A percentile compares a stretch with the other conserved stretches of the same genome.
Evolutionary conservation across 495 filamentous ascomycete species (phyloP).

Genomic region (Oidiodendron maius): DNA sequence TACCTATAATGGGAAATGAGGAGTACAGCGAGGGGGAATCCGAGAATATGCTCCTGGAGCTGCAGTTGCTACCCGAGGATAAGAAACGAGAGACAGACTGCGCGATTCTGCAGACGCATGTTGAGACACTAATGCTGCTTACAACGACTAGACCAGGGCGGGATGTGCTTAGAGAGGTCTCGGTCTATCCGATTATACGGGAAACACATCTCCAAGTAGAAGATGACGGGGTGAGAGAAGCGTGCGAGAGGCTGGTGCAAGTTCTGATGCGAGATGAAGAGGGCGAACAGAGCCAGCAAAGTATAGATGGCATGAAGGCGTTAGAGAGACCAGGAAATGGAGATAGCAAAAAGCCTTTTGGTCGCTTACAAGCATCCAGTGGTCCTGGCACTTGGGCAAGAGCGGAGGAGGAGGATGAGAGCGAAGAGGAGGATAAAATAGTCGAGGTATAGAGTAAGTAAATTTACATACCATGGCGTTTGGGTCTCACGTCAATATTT

Average conservation of each 20-base stretch:
- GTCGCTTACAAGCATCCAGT: neutral
- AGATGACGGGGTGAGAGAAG: slow-evolving; percentile 76
- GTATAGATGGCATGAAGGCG: slow-evolving; percentile 17
- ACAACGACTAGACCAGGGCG: slow-evolving; percentile 73
- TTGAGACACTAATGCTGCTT: slow-evolving; percentile 81
- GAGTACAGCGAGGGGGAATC: slow-evolving; percentile 69
- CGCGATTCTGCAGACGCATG: slow-evolving; percentile 72
- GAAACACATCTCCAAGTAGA: slow-evolving; percentile 78
- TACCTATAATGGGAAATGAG: slow-evolving; percentile 57
- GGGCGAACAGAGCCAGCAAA: slow-evolving; percentile 20
- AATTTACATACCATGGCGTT: too few species aligned
- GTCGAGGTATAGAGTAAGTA: slow-evolving; percentile 6
- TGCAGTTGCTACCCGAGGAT: slow-evolving; percentile 82
- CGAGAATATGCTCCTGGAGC: slow-evolving; percentile 72
- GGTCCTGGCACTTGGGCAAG: slow-evolving; percentile 5
- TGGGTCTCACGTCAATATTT: too few species aligned
- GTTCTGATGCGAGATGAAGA: slow-evolving; percentile 84
- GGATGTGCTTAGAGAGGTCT: slow-evolving; percentile 63
- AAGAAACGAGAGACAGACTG: slow-evolving; percentile 75
- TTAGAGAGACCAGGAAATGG: slow-evolving; percentile 6
- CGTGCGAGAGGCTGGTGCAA: slow-evolving; percentile 85
- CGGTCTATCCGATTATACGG: slow-evolving; percentile 82
- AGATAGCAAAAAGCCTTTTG: neutral
- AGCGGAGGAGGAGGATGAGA: neutral
- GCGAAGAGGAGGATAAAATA: slow-evolving; percentile 12